phyloP scores from a whole-genome alignment of 1,139 yeast genomes.

The Yamadazyma jaroonii region DNA sequence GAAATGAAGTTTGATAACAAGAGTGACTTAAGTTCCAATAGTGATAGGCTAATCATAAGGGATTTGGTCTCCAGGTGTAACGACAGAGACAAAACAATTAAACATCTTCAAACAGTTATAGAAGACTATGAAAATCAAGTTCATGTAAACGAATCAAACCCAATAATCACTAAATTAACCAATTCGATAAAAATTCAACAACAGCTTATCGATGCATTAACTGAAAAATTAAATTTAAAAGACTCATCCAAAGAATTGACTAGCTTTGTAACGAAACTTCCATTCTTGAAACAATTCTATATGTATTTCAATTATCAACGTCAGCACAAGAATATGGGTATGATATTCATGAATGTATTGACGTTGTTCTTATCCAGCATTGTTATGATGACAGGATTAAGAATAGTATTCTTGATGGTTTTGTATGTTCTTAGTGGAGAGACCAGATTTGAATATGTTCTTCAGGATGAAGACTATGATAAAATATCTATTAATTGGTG shows the following conservation, averaged over 20 bases:
- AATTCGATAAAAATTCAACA: constrained; percentile 21
- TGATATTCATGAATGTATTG: constrained; percentile 20
- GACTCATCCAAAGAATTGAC: constrained; percentile 9
- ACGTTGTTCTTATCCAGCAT: constrained; percentile 23
- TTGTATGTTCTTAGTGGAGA: constrained; percentile 2
- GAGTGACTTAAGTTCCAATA: constrained; percentile 2
- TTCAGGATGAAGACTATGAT: constrained; percentile 18
- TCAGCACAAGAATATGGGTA: constrained; percentile 20
- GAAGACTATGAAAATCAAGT: constrained; percentile 22
- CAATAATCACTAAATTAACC: constrained; percentile 18
- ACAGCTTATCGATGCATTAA: constrained; percentile 20
- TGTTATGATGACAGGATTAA: constrained; percentile 12
- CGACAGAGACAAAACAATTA: constrained; percentile 22
- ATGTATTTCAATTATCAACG: constrained; percentile 25
- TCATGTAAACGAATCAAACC: constrained; percentile 14
- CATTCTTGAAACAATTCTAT: constrained; percentile 33
- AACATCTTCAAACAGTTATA: constrained; percentile 21
- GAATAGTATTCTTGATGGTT: constrained; percentile 10
- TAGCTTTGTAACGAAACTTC: constrained; percentile 23
- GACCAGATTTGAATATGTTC: constrained; percentile 15
- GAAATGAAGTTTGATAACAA: constrained; percentile 17
- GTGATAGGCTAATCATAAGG: constrained; percentile 9
- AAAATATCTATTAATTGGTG: constrained; percentile 25
- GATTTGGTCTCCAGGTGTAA: constrained; percentile 15
- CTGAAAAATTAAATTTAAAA: constrained; percentile 17